These are phyloP conservation scores for Pichia heedii DNA, from an alignment of 805 yeast species.

Conservation along the genomic window DNA sequence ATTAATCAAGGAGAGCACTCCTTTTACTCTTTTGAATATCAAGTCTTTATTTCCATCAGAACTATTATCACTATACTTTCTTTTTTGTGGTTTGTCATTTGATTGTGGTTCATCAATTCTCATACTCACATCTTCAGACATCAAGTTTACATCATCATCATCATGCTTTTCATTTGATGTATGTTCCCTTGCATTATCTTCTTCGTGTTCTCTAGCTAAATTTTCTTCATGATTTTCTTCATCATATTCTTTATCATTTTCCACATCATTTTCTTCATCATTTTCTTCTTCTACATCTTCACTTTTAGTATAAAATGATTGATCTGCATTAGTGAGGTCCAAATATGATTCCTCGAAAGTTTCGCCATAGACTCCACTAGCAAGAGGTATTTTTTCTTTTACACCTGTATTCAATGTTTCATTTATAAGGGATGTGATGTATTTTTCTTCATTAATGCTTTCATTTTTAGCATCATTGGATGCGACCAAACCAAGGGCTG, in stretches of 20 bases:
- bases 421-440: conserved; percentile 1
- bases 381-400: background rate
- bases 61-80: no score
- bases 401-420: background rate
- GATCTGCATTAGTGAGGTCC: conserved; percentile 3
- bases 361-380: conserved; percentile 6
- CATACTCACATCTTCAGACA: no score
- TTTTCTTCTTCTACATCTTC: background rate
- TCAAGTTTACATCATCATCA: no score
- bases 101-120: no score
- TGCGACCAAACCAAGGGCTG: background rate
- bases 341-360: background rate
- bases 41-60: no score
- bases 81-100: no score
- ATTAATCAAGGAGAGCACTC: background rate
- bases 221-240: no score
- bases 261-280: background rate
- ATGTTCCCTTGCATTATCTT: background rate
- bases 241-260: no score
- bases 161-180: background rate
- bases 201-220: background rate
- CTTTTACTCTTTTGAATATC: background rate
- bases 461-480: background rate
- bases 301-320: conserved; percentile 4
- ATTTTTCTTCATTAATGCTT: background rate